A percentile compares a stretch with the other conserved stretches of the same genome.
Conservation (phyloP, 352 stramenopile genomes). For the Plasmopara viticola region DNA sequence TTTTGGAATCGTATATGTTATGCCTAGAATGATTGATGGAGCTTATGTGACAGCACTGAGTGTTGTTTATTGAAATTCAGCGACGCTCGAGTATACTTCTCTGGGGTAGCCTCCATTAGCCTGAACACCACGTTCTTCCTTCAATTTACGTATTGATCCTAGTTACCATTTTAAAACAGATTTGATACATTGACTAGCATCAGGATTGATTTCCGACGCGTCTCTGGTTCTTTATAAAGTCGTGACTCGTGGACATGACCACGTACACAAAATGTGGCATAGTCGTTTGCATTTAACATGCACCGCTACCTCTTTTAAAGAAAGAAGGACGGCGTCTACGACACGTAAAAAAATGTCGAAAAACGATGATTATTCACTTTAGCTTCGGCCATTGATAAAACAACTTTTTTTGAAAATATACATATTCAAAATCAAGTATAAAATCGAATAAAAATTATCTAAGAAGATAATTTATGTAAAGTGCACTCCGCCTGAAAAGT, state of each 20-base stretch:
- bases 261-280: conserved; percentile 27
- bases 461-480: too few species aligned
- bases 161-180: background rate
- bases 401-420: too few species aligned
- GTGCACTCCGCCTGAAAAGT: too few species aligned
- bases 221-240: conserved; percentile 27
- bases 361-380: conserved; percentile 31
- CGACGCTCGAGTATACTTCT: conserved; percentile 21
- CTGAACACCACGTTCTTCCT: conserved; percentile 30
- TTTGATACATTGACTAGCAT: conserved; percentile 2
- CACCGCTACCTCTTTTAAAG: background rate
- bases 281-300: conserved; percentile 37
- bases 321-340: conserved; percentile 35
- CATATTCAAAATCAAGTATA: too few species aligned
- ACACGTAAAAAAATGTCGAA: conserved; percentile 32
- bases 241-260: conserved; percentile 19
- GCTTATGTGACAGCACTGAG: conserved; percentile 38
- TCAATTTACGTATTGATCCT: background rate
- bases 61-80: conserved; percentile 46
- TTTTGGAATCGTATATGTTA: too few species aligned
- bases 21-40: conserved; percentile 36
- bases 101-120: conserved; percentile 19
- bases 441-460: too few species aligned
- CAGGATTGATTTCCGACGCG: conserved; percentile 17
- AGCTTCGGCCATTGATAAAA: too few species aligned